These are phyloP conservation scores for Aspergillus affinis DNA, from an alignment of 495 filamentous ascomycete genomes.

Conservation along the genomic window DNA sequence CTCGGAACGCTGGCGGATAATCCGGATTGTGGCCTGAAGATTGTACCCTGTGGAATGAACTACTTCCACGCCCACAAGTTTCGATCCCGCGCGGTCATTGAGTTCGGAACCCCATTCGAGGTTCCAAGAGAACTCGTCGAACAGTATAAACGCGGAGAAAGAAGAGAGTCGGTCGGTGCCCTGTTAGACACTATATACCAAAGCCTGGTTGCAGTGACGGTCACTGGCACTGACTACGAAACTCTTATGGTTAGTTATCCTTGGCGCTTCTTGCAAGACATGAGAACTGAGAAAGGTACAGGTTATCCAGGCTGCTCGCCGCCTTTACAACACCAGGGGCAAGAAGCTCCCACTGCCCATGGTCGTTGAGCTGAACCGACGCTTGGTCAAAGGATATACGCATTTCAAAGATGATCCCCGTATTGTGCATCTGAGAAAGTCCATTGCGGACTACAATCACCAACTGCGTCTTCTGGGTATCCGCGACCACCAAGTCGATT, in stretches of 20 bases:
- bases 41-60: slow-evolving; percentile 99
- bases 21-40: slow-evolving; percentile 88
- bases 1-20: slow-evolving; percentile 86
- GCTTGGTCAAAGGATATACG: slow-evolving; percentile 87
- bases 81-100: slow-evolving; percentile 91
- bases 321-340: slow-evolving; percentile 89
- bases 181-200: slow-evolving; percentile 86
- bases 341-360: slow-evolving; percentile 93
- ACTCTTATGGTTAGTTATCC: slow-evolving; percentile 76
- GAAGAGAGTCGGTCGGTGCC: slow-evolving; percentile 78
- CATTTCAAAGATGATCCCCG: slow-evolving; percentile 90
- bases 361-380: slow-evolving; percentile 94
- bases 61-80: slow-evolving; percentile 99
- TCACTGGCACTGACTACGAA: slow-evolving; percentile 92
- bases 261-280: not conserved
- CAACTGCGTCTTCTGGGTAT: slow-evolving; percentile 82
- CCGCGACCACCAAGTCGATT: slow-evolving; percentile 94
- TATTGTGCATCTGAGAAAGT: slow-evolving; percentile 74
- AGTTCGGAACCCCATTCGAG: slow-evolving; percentile 88
- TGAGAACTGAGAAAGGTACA: slow-evolving; percentile 36
- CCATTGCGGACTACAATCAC: slow-evolving; percentile 83
- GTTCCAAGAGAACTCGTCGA: slow-evolving; percentile 80
- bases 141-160: slow-evolving; percentile 76
- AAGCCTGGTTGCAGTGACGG: slow-evolving; percentile 82
- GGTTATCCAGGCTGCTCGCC: slow-evolving; percentile 89